These are phyloP conservation scores for Ascoidea rubescens DNA, from an alignment of 805 yeast genomes.

Conservation along the genomic window DNA sequence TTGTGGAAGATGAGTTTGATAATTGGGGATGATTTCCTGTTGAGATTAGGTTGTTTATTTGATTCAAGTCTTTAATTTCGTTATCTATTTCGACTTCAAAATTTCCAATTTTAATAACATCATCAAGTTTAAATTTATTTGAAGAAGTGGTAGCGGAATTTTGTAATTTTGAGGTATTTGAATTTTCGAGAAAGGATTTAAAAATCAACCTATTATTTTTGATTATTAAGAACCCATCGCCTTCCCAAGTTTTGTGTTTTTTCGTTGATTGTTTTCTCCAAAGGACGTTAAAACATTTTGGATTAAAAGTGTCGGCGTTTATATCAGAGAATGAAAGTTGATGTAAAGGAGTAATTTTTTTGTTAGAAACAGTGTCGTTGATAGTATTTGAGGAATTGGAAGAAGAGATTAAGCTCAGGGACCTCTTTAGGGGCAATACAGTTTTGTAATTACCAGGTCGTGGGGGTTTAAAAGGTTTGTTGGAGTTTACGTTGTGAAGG, in stretches of 20 bases:
- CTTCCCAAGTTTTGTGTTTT: conserved; percentile 90
- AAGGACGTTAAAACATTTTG: conserved; percentile 25
- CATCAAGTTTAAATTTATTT: conserved; percentile 2
- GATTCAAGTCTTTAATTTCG: conserved; percentile 19
- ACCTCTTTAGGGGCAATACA: not conserved
- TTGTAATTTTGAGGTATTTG: not conserved
- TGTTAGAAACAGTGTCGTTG: not conserved
- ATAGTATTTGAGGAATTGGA: not conserved
- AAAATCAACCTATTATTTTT: conserved; percentile 15
- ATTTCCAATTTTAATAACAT: conserved; percentile 30
- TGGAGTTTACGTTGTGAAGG: conserved; percentile 7
- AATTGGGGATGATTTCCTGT: not conserved
- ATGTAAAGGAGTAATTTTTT: conserved; percentile 1
- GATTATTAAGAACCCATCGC: conserved; percentile 55
- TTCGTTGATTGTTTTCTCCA: conserved; percentile 62
- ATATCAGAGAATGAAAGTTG: not conserved
- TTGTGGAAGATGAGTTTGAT: not conserved
- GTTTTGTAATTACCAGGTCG: conserved; percentile 13
- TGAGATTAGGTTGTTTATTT: conserved; percentile 9
- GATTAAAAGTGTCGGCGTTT: not conserved
- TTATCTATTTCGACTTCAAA: conserved; percentile 53
- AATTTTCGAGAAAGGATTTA: conserved; percentile 9
- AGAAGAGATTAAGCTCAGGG: conserved; percentile 3
- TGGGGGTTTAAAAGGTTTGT: conserved; percentile 43
- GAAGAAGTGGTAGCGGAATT: conserved; percentile 1